Evolutionary conservation across 2,329 filamentous ascomycete genomes (phyloP), one percentile per base, ranked within the genome.

Genomic region (Sporothrix schenckii): DNA sequence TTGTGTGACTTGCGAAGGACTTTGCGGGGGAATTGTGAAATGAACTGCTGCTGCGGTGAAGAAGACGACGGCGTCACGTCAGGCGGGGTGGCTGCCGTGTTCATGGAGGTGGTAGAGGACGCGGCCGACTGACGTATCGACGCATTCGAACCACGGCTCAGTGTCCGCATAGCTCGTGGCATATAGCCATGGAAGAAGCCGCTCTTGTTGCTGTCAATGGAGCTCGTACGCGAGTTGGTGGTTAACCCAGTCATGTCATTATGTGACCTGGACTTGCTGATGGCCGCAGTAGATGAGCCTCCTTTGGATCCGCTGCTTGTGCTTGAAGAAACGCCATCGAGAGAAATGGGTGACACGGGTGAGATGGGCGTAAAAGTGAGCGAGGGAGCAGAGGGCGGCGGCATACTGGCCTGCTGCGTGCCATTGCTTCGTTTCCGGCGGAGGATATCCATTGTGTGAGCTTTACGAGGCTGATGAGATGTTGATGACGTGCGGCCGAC

Each of bases 221-320:
- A 76, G 69, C 74, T 76, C 7, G 74, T 69, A 34, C 75, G 74
- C 16, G 76, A 75, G 65, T 71, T 74, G 16, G 72, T 69, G 27
- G 70, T 69, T 1, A 68, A 13, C 4, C 63, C 68, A 19, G 70
- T 14, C 70, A 70, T 70, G 41, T 73, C 72, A 30, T 69, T 72
- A 34, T 76, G 74, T 5, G 72, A 69, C 47, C 71, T 73, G 30
- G 68, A 68, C 13, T 70, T 70, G 63, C 52, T 70, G 54, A 72
- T 70, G 11, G 65, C 24, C 27, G 61, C 24, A 5, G 67, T 16
- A 6, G 53, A 49, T 2, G 58, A 53, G 10, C 44, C 52, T 24
- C 58, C 16, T 5, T 47, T 61, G 6, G 56, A 41, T 50, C 47
- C 49, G 44, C 13, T 56, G 50, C 7, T 41, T 53, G 34, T 44